These are phyloP conservation scores for Myriosclerotinia duriaeana DNA, from an alignment of 2,329 filamentous ascomycete genomes.

Conservation along the genomic window DNA sequence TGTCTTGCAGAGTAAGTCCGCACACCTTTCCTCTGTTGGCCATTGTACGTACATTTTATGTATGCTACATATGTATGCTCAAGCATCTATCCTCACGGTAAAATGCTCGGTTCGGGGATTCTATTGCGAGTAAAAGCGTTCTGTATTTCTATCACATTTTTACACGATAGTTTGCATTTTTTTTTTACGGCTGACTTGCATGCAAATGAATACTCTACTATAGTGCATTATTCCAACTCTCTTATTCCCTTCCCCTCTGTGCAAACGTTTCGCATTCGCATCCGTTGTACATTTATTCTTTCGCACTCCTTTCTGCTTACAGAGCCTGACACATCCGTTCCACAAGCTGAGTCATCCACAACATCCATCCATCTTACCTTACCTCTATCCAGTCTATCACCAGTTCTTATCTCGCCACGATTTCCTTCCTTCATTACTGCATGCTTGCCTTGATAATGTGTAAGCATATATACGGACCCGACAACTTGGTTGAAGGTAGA, in stretches of 20 bases:
- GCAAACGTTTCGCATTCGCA: background rate
- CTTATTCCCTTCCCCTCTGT: background rate
- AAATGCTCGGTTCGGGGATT: background rate
- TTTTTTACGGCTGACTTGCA: slow-evolving; percentile 21
- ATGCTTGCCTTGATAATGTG: background rate
- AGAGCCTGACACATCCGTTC: background rate
- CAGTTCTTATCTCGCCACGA: background rate
- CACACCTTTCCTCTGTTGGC: slow-evolving; percentile 2
- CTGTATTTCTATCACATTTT: slow-evolving; percentile 9
- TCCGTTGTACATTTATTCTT: background rate
- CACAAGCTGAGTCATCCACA: slow-evolving; percentile 4
- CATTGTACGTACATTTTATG: slow-evolving; percentile 6
- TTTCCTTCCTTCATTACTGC: background rate
- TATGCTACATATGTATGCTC: background rate
- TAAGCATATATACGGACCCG: slow-evolving; percentile 13
- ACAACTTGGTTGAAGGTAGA: slow-evolving; percentile 16
- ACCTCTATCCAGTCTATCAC: background rate
- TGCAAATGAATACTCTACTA: slow-evolving; percentile 2
- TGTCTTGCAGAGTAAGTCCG: slow-evolving; percentile 19
- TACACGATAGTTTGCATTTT: slow-evolving; percentile 12
- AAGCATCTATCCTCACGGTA: background rate
- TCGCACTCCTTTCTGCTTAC: slow-evolving; percentile 11
- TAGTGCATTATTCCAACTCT: background rate
- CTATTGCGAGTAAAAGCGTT: background rate
- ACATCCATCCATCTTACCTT: background rate